A percentile compares a stretch with the other conserved stretches of the same genome.
Conservation (phyloP, 169 alveolate species). For the Plasmodium billcollinsi region DNA sequence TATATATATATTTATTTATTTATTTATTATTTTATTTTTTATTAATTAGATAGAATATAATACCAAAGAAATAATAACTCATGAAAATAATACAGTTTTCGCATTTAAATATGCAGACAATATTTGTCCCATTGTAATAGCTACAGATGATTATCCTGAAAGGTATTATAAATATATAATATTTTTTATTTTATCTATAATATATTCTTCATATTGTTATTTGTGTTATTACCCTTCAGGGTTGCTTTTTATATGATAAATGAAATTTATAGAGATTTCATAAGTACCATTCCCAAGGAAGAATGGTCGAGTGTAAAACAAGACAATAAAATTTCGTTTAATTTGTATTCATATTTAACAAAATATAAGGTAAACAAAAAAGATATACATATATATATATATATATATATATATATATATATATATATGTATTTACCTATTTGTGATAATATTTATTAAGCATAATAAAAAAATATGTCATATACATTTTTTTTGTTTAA, state of each 20-base stretch:
- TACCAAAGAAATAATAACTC: slow-evolving; percentile 73
- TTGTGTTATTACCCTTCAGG: slow-evolving; percentile 11
- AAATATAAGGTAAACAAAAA: slow-evolving; percentile 57
- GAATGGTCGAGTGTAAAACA: slow-evolving; percentile 61
- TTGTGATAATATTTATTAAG: not conserved
- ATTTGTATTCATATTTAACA: slow-evolving; percentile 41
- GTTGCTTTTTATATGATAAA: slow-evolving; percentile 75
- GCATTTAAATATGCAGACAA: slow-evolving; percentile 64
- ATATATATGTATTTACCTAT: not conserved
- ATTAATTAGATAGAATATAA: slow-evolving; percentile 57
- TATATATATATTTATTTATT: not conserved
- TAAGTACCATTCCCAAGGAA: slow-evolving; percentile 37
- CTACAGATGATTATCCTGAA: slow-evolving; percentile 76
- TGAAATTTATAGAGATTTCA: slow-evolving; percentile 63
- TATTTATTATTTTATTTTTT: not conserved
- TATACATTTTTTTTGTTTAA: not conserved
- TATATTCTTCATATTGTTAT: not conserved
- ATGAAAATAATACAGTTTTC: slow-evolving; percentile 60
- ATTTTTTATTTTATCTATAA: slow-evolving; percentile 10
- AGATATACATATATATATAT: not conserved
- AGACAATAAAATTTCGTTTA: slow-evolving; percentile 57
- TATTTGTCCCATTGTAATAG: slow-evolving; percentile 71
- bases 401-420: not conserved
- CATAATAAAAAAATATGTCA: not conserved
- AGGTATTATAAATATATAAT: slow-evolving; percentile 15